Base-by-base conservation (phyloP, 169 alveolate species). In the Plasmodium falciparum region DNA sequence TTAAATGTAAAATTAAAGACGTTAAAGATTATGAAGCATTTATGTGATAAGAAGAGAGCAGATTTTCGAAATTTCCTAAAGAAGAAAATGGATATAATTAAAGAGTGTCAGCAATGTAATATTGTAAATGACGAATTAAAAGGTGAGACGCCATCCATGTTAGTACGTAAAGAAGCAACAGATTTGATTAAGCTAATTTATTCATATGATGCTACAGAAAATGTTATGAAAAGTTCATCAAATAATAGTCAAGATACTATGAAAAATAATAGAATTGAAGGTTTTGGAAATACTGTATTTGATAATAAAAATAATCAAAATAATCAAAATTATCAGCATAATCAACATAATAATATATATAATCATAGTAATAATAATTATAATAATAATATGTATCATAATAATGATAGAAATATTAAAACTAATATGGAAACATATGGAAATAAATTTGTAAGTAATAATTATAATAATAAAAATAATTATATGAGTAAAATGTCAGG, bases 1-100 rank as follows among this genome's bases (percentile, higher is more conserved):
- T 88, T 95, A 33, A 90, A 89, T 66, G 89, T 92, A 17, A 94
- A 92, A 72, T 52, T 90, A 88, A 94, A 94, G 75, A 90, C 95
- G 54, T 63, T 94, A 26, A 94, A 94, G 72, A 76, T 92, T 22
- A 91, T 94, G 49, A 94, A 94, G 58, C 89, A 88, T 88, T 74
- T 94, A 56, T 94, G 96, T 73, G 88, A 62, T 54, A 86, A 92
- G 12, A 80, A 80, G 24, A 43, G 90, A 80, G 43, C 73, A 24
- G 90, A 80, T 80, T 80, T 80, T 66, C 50, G 90, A 24, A 80
- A 50, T 11, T 80, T 80, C 67, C 8, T 80, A 67, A 80, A 80
- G 70, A 80, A 80, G 45, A 80, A 69, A 80, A 80, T 80, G 7
- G 83, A 80, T 8, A 29, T 80, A 24, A 69, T 80, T 20, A 80